phyloP scores from a whole-genome alignment of 2,329 filamentous ascomycete species.

The Alternaria gaisen region DNA sequence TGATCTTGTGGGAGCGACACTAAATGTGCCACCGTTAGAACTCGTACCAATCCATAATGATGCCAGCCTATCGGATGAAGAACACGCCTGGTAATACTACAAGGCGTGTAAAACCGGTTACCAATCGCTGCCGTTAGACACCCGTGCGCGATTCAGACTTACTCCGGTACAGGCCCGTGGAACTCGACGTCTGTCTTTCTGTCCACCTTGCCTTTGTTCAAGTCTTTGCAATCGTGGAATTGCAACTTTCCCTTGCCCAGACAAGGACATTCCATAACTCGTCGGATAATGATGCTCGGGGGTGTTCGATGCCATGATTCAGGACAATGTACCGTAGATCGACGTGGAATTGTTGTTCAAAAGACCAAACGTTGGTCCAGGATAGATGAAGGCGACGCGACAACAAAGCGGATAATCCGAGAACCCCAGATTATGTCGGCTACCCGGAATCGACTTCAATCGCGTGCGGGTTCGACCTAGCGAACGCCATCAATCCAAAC shows the following conservation, averaged over 20 bases:
- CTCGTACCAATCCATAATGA: slow-evolving; percentile 2
- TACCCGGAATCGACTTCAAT: slow-evolving; percentile 10
- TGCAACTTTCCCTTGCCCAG: slow-evolving; percentile 37
- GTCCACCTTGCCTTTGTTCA: slow-evolving; percentile 15
- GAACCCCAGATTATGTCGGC: slow-evolving; percentile 2
- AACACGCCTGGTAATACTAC: background rate
- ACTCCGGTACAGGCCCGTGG: slow-evolving; percentile 42
- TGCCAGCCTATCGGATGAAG: slow-evolving; percentile 7
- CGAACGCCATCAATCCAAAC: slow-evolving; percentile 14
- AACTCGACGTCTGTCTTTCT: slow-evolving; percentile 37
- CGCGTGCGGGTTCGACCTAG: slow-evolving; percentile 22
- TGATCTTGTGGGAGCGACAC: slow-evolving; percentile 54
- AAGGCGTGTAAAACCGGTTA: background rate
- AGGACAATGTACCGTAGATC: slow-evolving; percentile 6
- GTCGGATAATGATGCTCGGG: slow-evolving; percentile 10
- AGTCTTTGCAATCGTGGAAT: slow-evolving; percentile 43
- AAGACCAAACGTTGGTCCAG: slow-evolving; percentile 13
- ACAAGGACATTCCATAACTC: slow-evolving; percentile 16
- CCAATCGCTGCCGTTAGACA: background rate
- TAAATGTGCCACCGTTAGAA: slow-evolving; percentile 27
- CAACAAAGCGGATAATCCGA: slow-evolving; percentile 7
- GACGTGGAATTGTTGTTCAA: slow-evolving; percentile 11
- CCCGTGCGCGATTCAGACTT: slow-evolving; percentile 19
- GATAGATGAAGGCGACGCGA: slow-evolving; percentile 8
- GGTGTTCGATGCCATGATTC: slow-evolving; percentile 23